Base-by-base conservation (phyloP, 305 asterid species). In the Euphrasia arctica region DNA sequence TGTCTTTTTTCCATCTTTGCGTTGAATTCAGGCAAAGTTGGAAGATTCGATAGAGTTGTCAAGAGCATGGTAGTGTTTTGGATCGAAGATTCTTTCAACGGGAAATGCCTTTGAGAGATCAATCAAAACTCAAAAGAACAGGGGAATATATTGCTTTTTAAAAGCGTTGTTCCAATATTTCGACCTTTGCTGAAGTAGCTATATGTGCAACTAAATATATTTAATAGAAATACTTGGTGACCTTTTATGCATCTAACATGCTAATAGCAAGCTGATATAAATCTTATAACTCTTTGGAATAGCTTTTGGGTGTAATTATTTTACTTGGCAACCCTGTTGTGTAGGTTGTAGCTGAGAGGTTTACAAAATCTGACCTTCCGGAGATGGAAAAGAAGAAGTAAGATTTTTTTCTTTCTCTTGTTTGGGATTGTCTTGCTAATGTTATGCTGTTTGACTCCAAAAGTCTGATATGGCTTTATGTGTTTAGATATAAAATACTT, bases 351-450 rank as follows among this genome's bases (percentile, higher is more conserved):
- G 96, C 83, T 55, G 98, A 91, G 78, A 83, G 82, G 80, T 91
- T 80, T 67, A 57, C 81, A 12, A 89, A 91, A 76, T 77, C 95
- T 22, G 98, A 88, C 83, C 96, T 91, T 71, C 95, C 98, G 6
- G 90, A 80, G 66, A 82, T 91, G 84, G 98, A 91, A 80, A 91
- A 91, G 83, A 91, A 87, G 82, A 89, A 91, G 96, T 86, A 72
- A 76, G 94, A 65, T 28, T 7, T 22, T 34, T 61, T 55, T 41
- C 1, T 25, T 5, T 34, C 49, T 57, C 52, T 54, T 50, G 60
- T 43, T 72, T 9, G 7, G 42, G 13, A 4, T 65, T 65, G 29
- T 60, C 36, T 49, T 56, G 45, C 61, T 4, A 7, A 49, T 48
- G 18, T 3, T 7, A 50, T 39, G 62, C 43, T 9, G 22, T 58